These are phyloP conservation scores for Musa beccarii DNA, from an alignment of 176 grass and related monocot genomes.

Conservation along the genomic window DNA sequence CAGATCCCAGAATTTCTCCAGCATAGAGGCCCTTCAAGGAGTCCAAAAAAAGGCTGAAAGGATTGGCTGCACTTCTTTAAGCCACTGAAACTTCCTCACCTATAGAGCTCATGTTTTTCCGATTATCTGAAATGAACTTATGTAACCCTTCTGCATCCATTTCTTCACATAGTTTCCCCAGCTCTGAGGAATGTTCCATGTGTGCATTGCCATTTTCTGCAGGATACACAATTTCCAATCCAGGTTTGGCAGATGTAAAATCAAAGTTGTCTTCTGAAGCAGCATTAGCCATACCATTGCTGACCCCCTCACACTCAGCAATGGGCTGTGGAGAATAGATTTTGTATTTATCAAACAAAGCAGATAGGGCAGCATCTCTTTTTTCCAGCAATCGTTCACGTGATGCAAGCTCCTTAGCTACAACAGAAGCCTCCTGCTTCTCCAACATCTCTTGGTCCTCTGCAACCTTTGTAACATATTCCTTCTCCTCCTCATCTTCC, in stretches of 20 bases:
- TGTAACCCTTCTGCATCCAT: conserved; percentile 82
- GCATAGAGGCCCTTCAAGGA: conserved; percentile 45
- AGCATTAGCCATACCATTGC: conserved; percentile 6
- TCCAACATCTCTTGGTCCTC: conserved; percentile 51
- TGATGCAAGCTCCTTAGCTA: conserved; percentile 62
- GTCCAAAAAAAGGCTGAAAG: conserved; percentile 44
- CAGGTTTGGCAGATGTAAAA: conserved; percentile 33
- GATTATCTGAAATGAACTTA: conserved; percentile 80
- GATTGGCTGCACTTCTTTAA: conserved; percentile 49
- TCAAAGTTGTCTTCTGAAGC: background rate
- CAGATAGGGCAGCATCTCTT: conserved; percentile 53
- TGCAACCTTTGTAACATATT: conserved; percentile 39
- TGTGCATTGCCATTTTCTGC: conserved; percentile 28
- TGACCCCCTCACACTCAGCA: conserved; percentile 8
- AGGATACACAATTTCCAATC: conserved; percentile 1
- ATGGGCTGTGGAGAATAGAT: conserved; percentile 9
- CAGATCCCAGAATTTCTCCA: conserved; percentile 41
- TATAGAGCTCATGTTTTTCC: conserved; percentile 68
- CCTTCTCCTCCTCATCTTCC: conserved; percentile 50
- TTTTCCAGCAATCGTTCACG: conserved; percentile 69
- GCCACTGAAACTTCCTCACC: conserved; percentile 69
- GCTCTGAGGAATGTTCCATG: conserved; percentile 40
- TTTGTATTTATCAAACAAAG: conserved; percentile 58
- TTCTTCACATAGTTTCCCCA: conserved; percentile 51
- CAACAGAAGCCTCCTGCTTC: conserved; percentile 56